Conservation (phyloP, 306 rosid genomes). For the Vigna angularis region DNA sequence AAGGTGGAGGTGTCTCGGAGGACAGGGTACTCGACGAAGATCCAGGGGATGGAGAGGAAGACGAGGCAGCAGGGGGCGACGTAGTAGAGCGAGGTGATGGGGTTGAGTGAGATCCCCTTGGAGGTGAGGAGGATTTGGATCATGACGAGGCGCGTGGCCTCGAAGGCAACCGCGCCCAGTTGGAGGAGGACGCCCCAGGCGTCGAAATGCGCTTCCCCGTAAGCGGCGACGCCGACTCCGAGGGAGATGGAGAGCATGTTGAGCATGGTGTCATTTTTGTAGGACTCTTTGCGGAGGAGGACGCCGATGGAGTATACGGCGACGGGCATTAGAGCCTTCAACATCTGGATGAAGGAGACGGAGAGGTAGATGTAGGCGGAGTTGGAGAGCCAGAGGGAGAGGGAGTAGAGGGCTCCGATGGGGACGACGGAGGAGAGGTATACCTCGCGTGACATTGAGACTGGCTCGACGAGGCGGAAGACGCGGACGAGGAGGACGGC, state of each 20-base stretch:
- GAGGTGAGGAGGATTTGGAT: conserved; percentile 87
- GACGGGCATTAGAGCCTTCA: conserved; percentile 94
- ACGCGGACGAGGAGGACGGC: conserved; percentile 83
- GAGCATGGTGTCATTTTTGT: conserved; percentile 72
- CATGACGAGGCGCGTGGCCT: conserved; percentile 86
- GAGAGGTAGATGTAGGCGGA: conserved; percentile 90
- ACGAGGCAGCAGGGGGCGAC: conserved; percentile 90
- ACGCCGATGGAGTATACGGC: conserved; percentile 91
- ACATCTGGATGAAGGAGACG: conserved; percentile 96
- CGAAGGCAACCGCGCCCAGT: conserved; percentile 86
- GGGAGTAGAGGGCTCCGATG: conserved; percentile 92
- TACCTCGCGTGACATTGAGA: conserved; percentile 86
- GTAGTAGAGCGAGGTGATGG: conserved; percentile 94
- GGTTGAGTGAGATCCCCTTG: conserved; percentile 83
- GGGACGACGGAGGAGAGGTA: conserved; percentile 86
- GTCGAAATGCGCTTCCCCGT: conserved; percentile 87
- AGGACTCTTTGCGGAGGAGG: conserved; percentile 66
- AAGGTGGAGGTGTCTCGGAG: conserved; percentile 83
- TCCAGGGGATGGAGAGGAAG: conserved; percentile 83
- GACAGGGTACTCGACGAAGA: conserved; percentile 75
- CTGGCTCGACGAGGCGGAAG: conserved; percentile 86
- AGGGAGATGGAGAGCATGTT: conserved; percentile 90
- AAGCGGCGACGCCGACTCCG: conserved; percentile 91
- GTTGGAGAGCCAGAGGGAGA: conserved; percentile 92
- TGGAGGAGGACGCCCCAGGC: conserved; percentile 75